Evolutionary conservation across 176 grass and related monocot species (phyloP).

Genomic region (Areca catechu): DNA sequence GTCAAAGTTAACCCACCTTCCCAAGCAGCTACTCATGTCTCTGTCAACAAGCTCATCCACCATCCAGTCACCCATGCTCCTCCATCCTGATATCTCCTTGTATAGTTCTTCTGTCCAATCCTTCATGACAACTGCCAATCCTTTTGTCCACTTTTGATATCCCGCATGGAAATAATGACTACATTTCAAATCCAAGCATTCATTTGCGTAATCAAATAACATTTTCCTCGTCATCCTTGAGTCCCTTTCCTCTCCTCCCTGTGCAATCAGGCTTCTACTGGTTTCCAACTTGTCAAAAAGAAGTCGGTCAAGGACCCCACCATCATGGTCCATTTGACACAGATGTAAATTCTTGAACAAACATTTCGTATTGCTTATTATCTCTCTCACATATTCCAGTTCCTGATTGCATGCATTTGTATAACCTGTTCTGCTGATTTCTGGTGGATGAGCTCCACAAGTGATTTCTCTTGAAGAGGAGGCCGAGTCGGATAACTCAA

Average conservation of each 20-base stretch:
- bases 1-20: constrained; percentile 84
- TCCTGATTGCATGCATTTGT: constrained; percentile 37
- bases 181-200: constrained; percentile 59
- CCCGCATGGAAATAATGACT: constrained; percentile 56
- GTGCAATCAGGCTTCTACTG: constrained; percentile 13
- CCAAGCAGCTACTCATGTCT: constrained; percentile 68
- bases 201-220: constrained; percentile 63
- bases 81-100: constrained; percentile 60
- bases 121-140: constrained; percentile 37
- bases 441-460: constrained; percentile 34
- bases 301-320: constrained; percentile 31
- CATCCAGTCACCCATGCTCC: constrained; percentile 67
- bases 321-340: constrained; percentile 24
- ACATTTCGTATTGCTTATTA: constrained; percentile 29
- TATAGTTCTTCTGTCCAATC: constrained; percentile 51
- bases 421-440: constrained; percentile 40
- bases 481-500: constrained; percentile 49
- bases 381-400: constrained; percentile 57
- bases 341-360: constrained; percentile 15
- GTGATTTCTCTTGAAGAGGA: constrained; percentile 33
- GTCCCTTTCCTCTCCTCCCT: constrained; percentile 37
- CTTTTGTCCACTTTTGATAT: constrained; percentile 62
- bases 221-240: constrained; percentile 37
- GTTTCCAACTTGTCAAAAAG: constrained; percentile 46
- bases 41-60: constrained; percentile 82